Evolutionary conservation across 2,329 filamentous ascomycete genomes (phyloP).

Genomic region (Scopulariopsis brevicaulis): DNA sequence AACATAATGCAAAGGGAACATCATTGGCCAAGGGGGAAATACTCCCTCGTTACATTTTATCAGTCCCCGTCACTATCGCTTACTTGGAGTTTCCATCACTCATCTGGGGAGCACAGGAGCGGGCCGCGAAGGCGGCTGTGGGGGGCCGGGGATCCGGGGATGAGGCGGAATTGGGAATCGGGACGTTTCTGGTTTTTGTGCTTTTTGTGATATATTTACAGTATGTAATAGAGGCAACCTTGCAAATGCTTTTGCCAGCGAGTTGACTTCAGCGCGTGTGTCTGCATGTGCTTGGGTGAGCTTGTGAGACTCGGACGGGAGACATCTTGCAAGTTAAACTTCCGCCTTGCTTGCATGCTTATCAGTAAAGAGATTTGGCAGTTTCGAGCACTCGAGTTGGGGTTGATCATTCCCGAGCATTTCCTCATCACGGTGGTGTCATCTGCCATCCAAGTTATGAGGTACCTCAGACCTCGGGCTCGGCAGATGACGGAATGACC

Average conservation of each 20-base stretch:
- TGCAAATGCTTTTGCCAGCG: background rate
- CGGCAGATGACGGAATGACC: conserved; percentile 5
- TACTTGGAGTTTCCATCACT: background rate
- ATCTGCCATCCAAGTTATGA: background rate
- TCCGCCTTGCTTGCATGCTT: too few relatives aligned
- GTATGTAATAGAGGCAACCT: conserved; percentile 4
- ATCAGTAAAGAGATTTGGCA: too few relatives aligned
- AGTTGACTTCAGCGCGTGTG: background rate
- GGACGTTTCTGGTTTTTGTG: background rate
- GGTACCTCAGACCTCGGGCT: background rate
- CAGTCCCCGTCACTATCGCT: background rate
- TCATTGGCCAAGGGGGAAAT: background rate
- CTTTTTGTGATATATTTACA: conserved; percentile 1
- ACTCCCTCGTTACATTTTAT: background rate
- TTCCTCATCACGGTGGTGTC: background rate
- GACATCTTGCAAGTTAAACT: too few relatives aligned
- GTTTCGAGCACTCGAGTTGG: background rate
- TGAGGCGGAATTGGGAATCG: background rate
- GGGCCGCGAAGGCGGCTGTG: background rate
- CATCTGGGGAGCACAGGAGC: background rate
- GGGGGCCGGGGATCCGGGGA: background rate
- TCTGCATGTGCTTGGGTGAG: background rate
- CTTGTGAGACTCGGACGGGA: background rate
- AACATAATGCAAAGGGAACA: background rate
- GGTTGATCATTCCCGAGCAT: background rate